Conservation (phyloP, 2,329 filamentous ascomycete species). For the Sporothrix curviconia region DNA sequence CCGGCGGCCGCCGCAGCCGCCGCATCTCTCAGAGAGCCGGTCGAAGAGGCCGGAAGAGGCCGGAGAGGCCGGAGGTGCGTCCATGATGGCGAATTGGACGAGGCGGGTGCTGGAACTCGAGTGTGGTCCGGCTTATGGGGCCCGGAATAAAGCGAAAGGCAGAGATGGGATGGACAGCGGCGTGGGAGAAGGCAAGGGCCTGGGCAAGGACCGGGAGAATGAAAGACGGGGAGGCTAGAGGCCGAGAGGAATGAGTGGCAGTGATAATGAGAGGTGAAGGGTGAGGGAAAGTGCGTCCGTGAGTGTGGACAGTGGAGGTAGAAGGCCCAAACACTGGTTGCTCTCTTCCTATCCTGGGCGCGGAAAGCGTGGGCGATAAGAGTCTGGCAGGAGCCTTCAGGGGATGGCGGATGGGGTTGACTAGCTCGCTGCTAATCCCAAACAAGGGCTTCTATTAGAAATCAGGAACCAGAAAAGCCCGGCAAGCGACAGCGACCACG, state of each 20-base stretch:
- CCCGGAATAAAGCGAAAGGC: neutral
- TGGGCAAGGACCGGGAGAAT: neutral
- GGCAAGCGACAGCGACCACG: neutral
- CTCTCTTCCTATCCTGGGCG: neutral
- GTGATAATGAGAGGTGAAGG: neutral
- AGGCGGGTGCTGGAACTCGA: neutral
- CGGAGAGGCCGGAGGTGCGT: neutral
- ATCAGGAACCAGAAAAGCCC: neutral
- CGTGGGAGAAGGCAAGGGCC: neutral
- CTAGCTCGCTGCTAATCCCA: neutral
- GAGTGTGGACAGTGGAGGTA: neutral
- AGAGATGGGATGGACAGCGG: neutral
- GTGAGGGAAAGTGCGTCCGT: neutral
- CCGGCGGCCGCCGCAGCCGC: neutral
- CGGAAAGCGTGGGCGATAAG: neutral
- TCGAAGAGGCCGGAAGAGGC: neutral
- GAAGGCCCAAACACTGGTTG: neutral
- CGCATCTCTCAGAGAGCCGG: neutral
- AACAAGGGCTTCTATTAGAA: slow-evolving; percentile 4
- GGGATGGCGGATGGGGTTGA: neutral
- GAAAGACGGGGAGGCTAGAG: neutral
- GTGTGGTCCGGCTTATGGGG: neutral
- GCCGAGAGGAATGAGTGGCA: neutral
- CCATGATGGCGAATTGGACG: neutral
- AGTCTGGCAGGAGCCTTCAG: neutral